Evolutionary conservation across 805 yeast species (phyloP).

Genomic region (Zygotorulaspora florentina): DNA sequence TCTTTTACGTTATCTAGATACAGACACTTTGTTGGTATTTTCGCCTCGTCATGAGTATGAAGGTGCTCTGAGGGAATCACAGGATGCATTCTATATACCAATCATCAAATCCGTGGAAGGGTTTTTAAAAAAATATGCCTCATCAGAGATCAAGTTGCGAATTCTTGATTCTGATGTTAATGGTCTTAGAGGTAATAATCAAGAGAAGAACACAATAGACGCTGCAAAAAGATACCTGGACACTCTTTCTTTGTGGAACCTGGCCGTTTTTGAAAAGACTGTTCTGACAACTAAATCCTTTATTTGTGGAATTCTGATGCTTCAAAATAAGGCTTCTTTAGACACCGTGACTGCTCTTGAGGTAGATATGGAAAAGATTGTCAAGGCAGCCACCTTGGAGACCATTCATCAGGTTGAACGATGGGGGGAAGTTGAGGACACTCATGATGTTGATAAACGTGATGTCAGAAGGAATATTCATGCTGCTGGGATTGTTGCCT

Average conservation of each 20-base stretch:
- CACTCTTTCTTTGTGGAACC: constrained; percentile 63
- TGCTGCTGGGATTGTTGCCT: constrained; percentile 64
- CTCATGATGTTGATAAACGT: constrained; percentile 94
- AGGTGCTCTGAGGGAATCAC: constrained; percentile 75
- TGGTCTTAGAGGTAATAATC: constrained; percentile 79
- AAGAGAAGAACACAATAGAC: constrained; percentile 51
- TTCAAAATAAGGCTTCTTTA: constrained; percentile 42
- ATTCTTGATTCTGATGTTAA: constrained; percentile 75
- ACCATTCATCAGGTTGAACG: constrained; percentile 75
- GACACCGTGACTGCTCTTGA: constrained; percentile 25
- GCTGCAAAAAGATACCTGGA: constrained; percentile 65
- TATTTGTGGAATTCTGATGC: constrained; percentile 68
- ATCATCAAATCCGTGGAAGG: constrained; percentile 63
- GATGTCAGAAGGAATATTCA: constrained; percentile 81
- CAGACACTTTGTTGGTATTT: constrained; percentile 87
- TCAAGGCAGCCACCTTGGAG: constrained; percentile 76
- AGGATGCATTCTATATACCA: constrained; percentile 72
- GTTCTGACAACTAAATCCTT: constrained; percentile 82
- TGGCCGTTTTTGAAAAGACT: constrained; percentile 88
- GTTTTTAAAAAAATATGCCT: constrained; percentile 41
- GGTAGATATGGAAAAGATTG: constrained; percentile 61
- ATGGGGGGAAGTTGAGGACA: constrained; percentile 99
- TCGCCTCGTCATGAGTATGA: constrained; percentile 78
- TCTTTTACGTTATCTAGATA: constrained; percentile 80
- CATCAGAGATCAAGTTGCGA: constrained; percentile 42